phyloP scores from a whole-genome alignment of 2,329 filamentous ascomycete genomes.

The Colletotrichum sp. region DNA sequence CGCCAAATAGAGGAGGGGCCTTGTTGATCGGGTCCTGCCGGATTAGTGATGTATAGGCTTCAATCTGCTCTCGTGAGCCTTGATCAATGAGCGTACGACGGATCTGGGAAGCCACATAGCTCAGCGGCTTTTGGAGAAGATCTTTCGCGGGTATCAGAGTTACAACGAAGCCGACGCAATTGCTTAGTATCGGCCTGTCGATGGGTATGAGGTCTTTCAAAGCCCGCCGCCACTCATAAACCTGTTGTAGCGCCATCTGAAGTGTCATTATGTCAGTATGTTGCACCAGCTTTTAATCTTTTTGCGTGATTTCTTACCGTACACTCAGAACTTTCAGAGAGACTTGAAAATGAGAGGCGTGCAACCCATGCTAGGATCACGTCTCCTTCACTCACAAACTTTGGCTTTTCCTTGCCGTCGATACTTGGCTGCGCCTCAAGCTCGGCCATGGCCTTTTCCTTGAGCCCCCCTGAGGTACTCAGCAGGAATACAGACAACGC shows the following conservation, averaged over 20 bases:
- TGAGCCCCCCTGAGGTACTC: not conserved
- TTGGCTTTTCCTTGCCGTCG: not conserved
- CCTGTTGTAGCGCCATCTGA: not conserved
- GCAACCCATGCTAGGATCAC: slow-evolving; percentile 41
- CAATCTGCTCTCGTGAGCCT: not conserved
- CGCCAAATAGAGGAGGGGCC: slow-evolving; percentile 34
- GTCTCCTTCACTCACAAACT: slow-evolving; percentile 42
- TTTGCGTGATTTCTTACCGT: not conserved
- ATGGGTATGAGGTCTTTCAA: not conserved
- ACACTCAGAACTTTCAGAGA: slow-evolving; percentile 20
- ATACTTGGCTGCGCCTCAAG: slow-evolving; percentile 24
- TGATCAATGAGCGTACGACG: not conserved
- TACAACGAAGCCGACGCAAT: not conserved
- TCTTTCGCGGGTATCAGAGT: not conserved
- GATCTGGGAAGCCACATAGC: not conserved
- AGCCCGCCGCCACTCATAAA: not conserved
- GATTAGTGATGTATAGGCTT: not conserved
- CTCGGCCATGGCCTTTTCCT: not conserved
- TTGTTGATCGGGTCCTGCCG: slow-evolving; percentile 20
- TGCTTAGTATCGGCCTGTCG: not conserved
- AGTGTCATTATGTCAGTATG: not conserved
- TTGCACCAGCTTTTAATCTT: not conserved
- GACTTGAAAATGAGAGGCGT: slow-evolving; percentile 29
- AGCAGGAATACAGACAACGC: not conserved
- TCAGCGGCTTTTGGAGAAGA: not conserved